Base-by-base conservation (phyloP, 2,329 filamentous ascomycete genomes). In the Rhynchosporium graminicola region DNA sequence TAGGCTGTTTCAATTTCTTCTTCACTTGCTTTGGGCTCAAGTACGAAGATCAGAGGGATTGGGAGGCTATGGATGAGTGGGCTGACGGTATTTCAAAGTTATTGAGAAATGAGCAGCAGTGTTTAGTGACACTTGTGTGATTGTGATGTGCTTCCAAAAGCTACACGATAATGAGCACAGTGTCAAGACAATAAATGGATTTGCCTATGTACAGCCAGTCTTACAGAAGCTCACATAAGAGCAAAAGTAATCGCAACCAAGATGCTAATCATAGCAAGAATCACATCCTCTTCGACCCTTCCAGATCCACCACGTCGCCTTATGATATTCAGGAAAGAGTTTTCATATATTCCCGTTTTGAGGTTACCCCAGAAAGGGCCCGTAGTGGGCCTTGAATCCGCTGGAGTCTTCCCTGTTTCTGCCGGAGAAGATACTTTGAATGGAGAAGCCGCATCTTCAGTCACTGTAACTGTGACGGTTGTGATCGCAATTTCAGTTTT, bases 61-160 rank as follows among this genome's bases (percentile, higher is more conserved):
- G 61, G 56, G 42, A 55, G 26, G 13, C 28, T 13, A 55, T 63
- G 42, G 61, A 59, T 13, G 61, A 48, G n/a, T 63, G 56, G 56
- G 61, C 61, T 26, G 50, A 56, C 50, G 33, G 15, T 1, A 59
- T 63, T 26, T 15, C 59, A 31, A 36, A 28, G 15, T 36, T 59
- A 46, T 26, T 63, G 56, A 63, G 56, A 26, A 43, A 10, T 38
- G 56, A 63, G 31, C 54, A 47, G 15, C 42, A 60, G 58, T 33
- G 43, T 15, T 45, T 36, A 50, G 28, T 40, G n/a, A n/a, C 47
- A 7, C 1, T 50, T 13, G 47, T 36, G 1, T 2, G 33, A 36
- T 36, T 36, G 2, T 36, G 33, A 2, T 36, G 6, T 10, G 33
- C 33, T 10, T 36, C 33, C 33, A 3, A 36, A 36, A 2, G 33